phyloP scores from a whole-genome alignment of 495 filamentous ascomycete genomes.

The Hapsidospora chrysogenum region DNA sequence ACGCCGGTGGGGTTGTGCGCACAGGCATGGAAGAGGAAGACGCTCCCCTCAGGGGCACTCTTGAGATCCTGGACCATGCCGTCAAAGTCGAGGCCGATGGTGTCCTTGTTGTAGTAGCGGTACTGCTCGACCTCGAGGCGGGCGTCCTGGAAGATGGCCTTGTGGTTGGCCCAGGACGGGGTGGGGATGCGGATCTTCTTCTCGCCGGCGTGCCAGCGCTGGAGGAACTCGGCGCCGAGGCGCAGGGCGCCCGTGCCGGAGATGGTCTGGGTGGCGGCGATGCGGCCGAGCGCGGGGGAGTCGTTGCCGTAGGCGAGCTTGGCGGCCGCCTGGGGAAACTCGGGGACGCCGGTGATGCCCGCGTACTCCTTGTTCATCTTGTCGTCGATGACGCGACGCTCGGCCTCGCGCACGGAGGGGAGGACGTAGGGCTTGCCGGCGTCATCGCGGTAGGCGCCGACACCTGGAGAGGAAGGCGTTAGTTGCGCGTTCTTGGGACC shows the following conservation, averaged over 20 bases:
- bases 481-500: slow-evolving; percentile 2
- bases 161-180: slow-evolving; percentile 97
- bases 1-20: slow-evolving; percentile 98
- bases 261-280: slow-evolving; percentile 94
- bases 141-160: slow-evolving; percentile 86
- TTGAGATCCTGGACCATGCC: slow-evolving; percentile 87
- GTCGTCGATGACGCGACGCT: slow-evolving; percentile 66
- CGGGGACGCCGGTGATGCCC: slow-evolving; percentile 85
- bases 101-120: slow-evolving; percentile 97
- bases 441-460: slow-evolving; percentile 81
- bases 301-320: slow-evolving; percentile 75
- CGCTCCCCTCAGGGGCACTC: slow-evolving; percentile 66
- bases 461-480: slow-evolving; percentile 29
- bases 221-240: slow-evolving; percentile 84
- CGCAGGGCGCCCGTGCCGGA: slow-evolving; percentile 92
- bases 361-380: slow-evolving; percentile 93
- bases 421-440: slow-evolving; percentile 94
- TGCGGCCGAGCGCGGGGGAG: slow-evolving; percentile 57
- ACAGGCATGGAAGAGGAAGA: slow-evolving; percentile 90
- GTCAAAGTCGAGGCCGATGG: slow-evolving; percentile 93
- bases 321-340: slow-evolving; percentile 84
- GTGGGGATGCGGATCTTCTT: slow-evolving; percentile 94
- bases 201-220: slow-evolving; percentile 70
- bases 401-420: slow-evolving; percentile 77
- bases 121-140: slow-evolving; percentile 84